These are phyloP conservation scores for Debaryomycetaceae sp. DNA, from an alignment of 1,139 yeast genomes.

Conservation along the genomic window DNA sequence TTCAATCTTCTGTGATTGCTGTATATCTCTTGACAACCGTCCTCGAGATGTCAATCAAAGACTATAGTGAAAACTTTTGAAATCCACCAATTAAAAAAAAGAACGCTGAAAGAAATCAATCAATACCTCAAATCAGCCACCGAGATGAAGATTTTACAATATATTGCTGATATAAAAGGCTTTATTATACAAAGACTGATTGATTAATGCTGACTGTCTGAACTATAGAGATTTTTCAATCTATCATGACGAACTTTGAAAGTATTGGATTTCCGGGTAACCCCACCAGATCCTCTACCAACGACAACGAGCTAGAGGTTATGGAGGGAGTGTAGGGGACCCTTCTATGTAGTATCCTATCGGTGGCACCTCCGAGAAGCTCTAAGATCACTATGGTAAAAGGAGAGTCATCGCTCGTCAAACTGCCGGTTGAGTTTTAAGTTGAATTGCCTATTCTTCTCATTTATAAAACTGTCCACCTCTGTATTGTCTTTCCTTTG, in stretches of 20 bases:
- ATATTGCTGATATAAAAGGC: not conserved
- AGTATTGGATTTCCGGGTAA: conserved; percentile 4
- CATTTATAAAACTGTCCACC: conserved; percentile 53
- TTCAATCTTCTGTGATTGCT: not conserved
- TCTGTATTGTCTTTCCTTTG: conserved; percentile 28
- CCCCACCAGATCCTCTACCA: not conserved
- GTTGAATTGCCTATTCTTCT: conserved; percentile 76
- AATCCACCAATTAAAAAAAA: not conserved
- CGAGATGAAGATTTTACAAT: not conserved
- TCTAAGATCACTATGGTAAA: not conserved
- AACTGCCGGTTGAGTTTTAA: conserved; percentile 62
- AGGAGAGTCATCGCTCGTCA: conserved; percentile 12
- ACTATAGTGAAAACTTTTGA: not conserved
- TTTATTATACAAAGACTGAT: not conserved
- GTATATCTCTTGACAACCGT: not conserved
- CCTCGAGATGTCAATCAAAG: not conserved
- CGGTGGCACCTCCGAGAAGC: too few relatives aligned
- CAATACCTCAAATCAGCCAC: not conserved
- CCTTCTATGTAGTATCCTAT: too few relatives aligned
- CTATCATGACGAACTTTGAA: not conserved
- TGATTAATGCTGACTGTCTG: not conserved
- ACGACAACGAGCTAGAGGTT: not conserved
- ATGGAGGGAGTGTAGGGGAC: too few relatives aligned
- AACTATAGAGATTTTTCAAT: not conserved
- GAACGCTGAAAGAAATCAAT: not conserved